phyloP scores from a whole-genome alignment of 257 asterid species.

The Rhazya stricta region DNA sequence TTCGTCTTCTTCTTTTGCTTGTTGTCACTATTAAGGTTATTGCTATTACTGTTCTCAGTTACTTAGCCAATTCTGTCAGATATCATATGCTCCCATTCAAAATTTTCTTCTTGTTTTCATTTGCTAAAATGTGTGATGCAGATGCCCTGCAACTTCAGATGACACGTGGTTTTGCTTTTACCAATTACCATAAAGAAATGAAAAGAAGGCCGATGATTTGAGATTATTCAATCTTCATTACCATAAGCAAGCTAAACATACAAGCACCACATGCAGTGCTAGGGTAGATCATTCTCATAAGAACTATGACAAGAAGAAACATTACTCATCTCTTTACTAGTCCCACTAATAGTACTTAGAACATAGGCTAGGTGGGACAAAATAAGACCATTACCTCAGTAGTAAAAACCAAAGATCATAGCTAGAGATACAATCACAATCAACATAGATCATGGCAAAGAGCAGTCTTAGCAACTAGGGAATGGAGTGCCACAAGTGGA shows the following conservation, averaged over 20 bases:
- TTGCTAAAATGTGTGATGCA: not conserved
- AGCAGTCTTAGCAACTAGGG: conserved; percentile 48
- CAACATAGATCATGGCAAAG: not conserved
- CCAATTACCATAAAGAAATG: not conserved
- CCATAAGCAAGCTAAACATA: conserved; percentile 13
- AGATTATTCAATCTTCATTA: conserved; percentile 9
- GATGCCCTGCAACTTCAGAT: not conserved
- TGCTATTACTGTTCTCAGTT: not conserved
- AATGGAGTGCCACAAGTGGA: conserved; percentile 67
- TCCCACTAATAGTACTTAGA: not conserved
- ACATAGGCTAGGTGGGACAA: conserved; percentile 8
- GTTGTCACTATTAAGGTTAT: not conserved
- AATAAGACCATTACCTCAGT: not conserved
- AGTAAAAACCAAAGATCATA: not conserved
- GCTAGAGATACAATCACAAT: not conserved
- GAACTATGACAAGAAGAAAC: conserved; percentile 15
- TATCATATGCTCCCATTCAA: not conserved
- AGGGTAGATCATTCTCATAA: conserved; percentile 5
- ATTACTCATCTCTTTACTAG: not conserved
- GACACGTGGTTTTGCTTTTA: not conserved
- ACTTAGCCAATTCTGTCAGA: not conserved
- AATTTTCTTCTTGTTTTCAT: not conserved
- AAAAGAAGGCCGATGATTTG: not conserved
- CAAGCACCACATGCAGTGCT: conserved; percentile 6
- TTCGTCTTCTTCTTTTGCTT: not conserved